Percentiles rank a stretch among this genome's conserved stretches.
Evolutionary conservation across 192 early-diverging fungal genomes (phyloP).

Genomic region (Umbelopsis ramanniana): DNA sequence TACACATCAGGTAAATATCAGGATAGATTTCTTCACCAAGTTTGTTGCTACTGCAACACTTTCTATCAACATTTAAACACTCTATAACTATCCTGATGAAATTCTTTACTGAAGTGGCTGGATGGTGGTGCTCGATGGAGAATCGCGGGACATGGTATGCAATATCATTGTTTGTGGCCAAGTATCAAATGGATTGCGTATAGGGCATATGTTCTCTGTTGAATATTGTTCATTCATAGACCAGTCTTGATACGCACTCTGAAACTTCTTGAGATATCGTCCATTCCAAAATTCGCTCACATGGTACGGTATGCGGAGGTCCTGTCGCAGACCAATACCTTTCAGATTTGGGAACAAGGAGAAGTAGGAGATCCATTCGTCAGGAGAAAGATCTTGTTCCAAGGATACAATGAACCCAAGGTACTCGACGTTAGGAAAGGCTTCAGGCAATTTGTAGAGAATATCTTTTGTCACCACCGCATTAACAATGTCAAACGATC

Average conservation of each 20-base stretch:
- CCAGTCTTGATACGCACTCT: slow-evolving; percentile 16
- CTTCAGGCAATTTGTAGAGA: neutral
- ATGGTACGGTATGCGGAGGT: neutral
- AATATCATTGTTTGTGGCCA: slow-evolving; percentile 18
- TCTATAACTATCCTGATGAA: too few species aligned
- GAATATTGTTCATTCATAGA: slow-evolving; percentile 14
- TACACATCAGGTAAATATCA: too few species aligned
- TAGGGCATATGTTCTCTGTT: neutral
- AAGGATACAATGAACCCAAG: slow-evolving; percentile 10
- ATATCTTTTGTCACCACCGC: neutral
- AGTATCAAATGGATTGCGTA: slow-evolving; percentile 14
- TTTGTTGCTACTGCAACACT: too few species aligned
- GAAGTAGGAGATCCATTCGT: slow-evolving; percentile 11
- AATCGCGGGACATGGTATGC: neutral
- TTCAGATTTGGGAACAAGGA: neutral
- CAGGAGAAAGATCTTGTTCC: neutral
- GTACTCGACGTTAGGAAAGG: neutral
- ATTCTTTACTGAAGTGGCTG: too few species aligned
- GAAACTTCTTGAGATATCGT: neutral
- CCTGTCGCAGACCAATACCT: slow-evolving; percentile 9
- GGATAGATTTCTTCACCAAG: too few species aligned
- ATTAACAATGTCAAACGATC: slow-evolving; percentile 9
- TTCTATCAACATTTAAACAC: too few species aligned
- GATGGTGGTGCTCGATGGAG: neutral
- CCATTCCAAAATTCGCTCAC: slow-evolving; percentile 16